phyloP scores from a whole-genome alignment of 2,329 filamentous ascomycete species.

The Fusarium newnesense region DNA sequence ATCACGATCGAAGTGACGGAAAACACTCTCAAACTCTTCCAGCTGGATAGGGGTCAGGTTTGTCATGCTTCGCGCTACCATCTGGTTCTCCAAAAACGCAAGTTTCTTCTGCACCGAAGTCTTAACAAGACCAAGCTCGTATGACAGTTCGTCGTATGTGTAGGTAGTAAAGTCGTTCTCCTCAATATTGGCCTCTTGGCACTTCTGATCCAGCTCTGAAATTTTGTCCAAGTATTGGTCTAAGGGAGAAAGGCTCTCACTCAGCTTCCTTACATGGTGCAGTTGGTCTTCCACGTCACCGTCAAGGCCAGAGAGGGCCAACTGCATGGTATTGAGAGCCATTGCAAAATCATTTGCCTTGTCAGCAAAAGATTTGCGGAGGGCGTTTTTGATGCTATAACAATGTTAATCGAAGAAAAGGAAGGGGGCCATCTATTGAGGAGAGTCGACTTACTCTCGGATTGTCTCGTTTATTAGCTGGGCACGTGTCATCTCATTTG shows the following conservation, averaged over 20 bases:
- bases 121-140: constrained; percentile 92
- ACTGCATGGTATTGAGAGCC: constrained; percentile 91
- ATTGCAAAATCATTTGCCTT: constrained; percentile 98
- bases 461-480: constrained; percentile 98
- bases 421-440: not conserved
- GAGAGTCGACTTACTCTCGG: constrained; percentile 72
- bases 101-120: constrained; percentile 96
- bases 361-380: constrained; percentile 93
- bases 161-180: constrained; percentile 99
- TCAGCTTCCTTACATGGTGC: constrained; percentile 84
- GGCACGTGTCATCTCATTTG: constrained; percentile 86
- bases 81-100: constrained; percentile 96
- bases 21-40: constrained; percentile 98
- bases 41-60: constrained; percentile 98
- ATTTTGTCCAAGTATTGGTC: constrained; percentile 92
- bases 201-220: constrained; percentile 85
- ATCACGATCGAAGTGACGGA: constrained; percentile 96
- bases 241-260: constrained; percentile 86
- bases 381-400: constrained; percentile 87
- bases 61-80: constrained; percentile 98
- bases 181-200: constrained; percentile 96
- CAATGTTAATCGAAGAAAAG: constrained; percentile 43
- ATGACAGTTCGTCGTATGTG: constrained; percentile 94
- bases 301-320: constrained; percentile 96
- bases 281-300: constrained; percentile 97